These are phyloP conservation scores for Podospora comata DNA, from an alignment of 495 filamentous ascomycete genomes.

Conservation along the genomic window DNA sequence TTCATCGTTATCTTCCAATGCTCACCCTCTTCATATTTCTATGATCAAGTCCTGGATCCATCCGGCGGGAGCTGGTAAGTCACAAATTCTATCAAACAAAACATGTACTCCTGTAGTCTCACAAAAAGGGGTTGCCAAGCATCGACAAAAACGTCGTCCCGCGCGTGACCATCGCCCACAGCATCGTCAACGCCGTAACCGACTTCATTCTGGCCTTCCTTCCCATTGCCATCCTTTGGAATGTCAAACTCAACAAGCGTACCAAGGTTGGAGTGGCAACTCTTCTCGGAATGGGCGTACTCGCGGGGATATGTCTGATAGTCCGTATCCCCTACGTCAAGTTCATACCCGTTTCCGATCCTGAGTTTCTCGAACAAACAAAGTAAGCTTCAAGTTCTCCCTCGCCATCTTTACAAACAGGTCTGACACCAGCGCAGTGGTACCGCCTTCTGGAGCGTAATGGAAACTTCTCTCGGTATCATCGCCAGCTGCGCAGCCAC, in stretches of 20 bases:
- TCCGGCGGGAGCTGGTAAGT: conserved; percentile 32
- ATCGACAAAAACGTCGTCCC: conserved; percentile 28
- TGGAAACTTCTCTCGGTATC: conserved; percentile 43
- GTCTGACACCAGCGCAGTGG: conserved; percentile 18
- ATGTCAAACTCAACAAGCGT: conserved; percentile 36
- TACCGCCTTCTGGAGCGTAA: conserved; percentile 37
- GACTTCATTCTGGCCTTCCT: conserved; percentile 45
- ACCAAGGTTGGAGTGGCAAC: conserved; percentile 35
- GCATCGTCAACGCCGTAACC: conserved; percentile 35
- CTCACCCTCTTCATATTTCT: conserved; percentile 38
- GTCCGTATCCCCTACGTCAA: conserved; percentile 40
- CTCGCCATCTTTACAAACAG: background rate
- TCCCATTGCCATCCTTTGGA: conserved; percentile 42
- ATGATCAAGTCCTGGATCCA: conserved; percentile 28
- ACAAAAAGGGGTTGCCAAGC: background rate
- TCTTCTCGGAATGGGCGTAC: conserved; percentile 38
- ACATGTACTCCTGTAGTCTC: background rate
- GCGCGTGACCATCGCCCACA: conserved; percentile 36
- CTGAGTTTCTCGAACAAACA: conserved; percentile 20
- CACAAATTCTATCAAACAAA: background rate
- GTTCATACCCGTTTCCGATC: conserved; percentile 27
- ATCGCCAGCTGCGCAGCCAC: conserved; percentile 44
- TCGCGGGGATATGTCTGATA: conserved; percentile 43
- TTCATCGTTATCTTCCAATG: conserved; percentile 43
- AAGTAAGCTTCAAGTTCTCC: conserved; percentile 20